phyloP scores from a whole-genome alignment of 129 eudicot genomes.

The Ambrosia trifida region DNA sequence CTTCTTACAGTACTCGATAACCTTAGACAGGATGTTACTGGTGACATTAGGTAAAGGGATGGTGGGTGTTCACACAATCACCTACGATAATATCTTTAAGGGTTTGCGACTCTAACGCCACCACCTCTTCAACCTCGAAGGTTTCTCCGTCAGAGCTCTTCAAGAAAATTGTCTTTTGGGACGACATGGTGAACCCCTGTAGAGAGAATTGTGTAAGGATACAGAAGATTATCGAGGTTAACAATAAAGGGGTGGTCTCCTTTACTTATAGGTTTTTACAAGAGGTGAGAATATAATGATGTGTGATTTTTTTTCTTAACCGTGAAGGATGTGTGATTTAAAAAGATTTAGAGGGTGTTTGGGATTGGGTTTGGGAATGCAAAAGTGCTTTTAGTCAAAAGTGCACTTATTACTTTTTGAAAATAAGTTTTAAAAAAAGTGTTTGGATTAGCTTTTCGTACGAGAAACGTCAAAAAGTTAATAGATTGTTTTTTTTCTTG shows the following conservation, averaged over 20 bases:
- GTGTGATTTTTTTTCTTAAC: too few relatives aligned
- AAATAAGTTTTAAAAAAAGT: too few relatives aligned
- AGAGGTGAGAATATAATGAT: too few relatives aligned
- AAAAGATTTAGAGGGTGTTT: too few relatives aligned
- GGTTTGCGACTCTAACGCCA: slow-evolving; percentile 65
- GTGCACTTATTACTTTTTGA: too few relatives aligned
- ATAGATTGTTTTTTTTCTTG: too few relatives aligned
- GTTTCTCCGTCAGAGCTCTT: slow-evolving; percentile 67
- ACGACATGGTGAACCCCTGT: slow-evolving; percentile 35
- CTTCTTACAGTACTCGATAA: slow-evolving; percentile 78
- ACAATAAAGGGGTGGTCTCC: background rate
- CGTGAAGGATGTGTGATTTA: too few relatives aligned
- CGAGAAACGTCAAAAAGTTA: too few relatives aligned
- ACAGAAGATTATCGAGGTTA: background rate
- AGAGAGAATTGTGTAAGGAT: background rate
- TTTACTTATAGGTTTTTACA: background rate
- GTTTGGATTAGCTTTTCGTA: too few relatives aligned
- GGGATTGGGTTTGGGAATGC: too few relatives aligned
- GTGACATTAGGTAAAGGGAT: slow-evolving; percentile 74
- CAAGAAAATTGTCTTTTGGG: slow-evolving; percentile 47
- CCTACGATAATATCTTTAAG: slow-evolving; percentile 79
- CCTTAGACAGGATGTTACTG: slow-evolving; percentile 68
- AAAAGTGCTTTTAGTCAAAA: too few relatives aligned
- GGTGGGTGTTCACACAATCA: slow-evolving; percentile 44
- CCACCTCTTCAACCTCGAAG: slow-evolving; percentile 66